Percentiles rank a stretch among this genome's conserved stretches.
Conservation (phyloP, 1,284 basidiomycete genomes). For the Volvariella surrecta region DNA sequence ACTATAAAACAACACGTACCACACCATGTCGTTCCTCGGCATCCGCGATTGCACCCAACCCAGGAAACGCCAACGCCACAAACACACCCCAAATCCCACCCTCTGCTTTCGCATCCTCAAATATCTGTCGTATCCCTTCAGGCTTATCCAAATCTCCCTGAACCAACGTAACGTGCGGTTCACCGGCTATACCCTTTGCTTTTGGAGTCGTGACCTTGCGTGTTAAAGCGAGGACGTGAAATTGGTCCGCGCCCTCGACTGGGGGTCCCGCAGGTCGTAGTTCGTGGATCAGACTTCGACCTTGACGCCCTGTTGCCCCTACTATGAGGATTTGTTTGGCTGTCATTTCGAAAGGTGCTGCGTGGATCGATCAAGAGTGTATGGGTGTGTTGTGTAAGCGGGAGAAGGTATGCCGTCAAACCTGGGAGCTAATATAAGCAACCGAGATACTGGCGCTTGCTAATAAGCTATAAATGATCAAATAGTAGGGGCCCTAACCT, state of each 20-base stretch:
- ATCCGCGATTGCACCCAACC: conserved; percentile 28
- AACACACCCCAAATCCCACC: conserved; percentile 32
- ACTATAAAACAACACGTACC: conserved; percentile 15
- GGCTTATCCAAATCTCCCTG: conserved; percentile 26
- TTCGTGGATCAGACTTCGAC: conserved; percentile 24
- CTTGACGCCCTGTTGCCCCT: conserved; percentile 37
- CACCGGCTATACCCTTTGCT: conserved; percentile 17
- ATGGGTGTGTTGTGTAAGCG: no score
- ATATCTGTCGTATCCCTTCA: conserved; percentile 22
- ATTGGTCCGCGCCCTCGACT: conserved; percentile 11
- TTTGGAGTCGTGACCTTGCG: conserved; percentile 23
- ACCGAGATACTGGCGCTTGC: no score
- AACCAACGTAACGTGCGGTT: conserved; percentile 23
- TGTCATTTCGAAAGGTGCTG: no score
- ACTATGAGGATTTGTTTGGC: conserved; percentile 24
- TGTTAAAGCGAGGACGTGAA: conserved; percentile 31
- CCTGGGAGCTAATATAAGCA: neutral
- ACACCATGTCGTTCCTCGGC: conserved; percentile 33
- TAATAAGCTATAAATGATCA: no score
- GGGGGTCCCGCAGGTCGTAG: conserved; percentile 13
- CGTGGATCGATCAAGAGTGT: no score
- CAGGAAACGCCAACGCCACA: conserved; percentile 29
- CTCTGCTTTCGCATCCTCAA: conserved; percentile 25
- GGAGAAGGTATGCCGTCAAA: no score
- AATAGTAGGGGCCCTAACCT: no score